Evolutionary conservation across 1,139 yeast species (phyloP).

Genomic region (Scheffersomyces titani): DNA sequence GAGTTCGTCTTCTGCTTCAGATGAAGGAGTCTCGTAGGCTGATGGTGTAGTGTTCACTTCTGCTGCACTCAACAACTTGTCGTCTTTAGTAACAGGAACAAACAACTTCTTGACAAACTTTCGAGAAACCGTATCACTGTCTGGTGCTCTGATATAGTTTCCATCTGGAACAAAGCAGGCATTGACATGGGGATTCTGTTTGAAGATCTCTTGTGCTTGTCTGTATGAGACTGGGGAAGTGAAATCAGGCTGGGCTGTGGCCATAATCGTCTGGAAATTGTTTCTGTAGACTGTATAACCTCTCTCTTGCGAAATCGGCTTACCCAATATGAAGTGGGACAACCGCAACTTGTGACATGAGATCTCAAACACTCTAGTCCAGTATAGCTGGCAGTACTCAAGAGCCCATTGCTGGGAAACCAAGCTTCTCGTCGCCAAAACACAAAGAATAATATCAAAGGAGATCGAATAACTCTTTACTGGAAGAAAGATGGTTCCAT

Average conservation of each 20-base stretch:
- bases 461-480: conserved; percentile 1
- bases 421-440: background rate
- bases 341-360: conserved; percentile 63
- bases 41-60: background rate
- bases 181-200: conserved; percentile 34
- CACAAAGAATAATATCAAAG: background rate
- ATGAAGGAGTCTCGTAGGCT: conserved; percentile 8
- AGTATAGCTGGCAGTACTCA: conserved; percentile 48
- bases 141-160: conserved; percentile 81
- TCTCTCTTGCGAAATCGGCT: conserved; percentile 71
- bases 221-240: conserved; percentile 54
- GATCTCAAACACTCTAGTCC: conserved; percentile 63
- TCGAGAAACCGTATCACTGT: conserved; percentile 71
- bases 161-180: conserved; percentile 79
- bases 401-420: background rate
- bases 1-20: conserved; percentile 37
- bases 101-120: conserved; percentile 65
- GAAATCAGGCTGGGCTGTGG: conserved; percentile 55
- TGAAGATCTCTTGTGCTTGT: conserved; percentile 49
- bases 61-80: conserved; percentile 49
- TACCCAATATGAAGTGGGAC: conserved; percentile 76
- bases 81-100: conserved; percentile 81
- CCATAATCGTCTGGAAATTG: conserved; percentile 39
- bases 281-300: conserved; percentile 68
- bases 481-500: conserved; percentile 10